Evolutionary conservation across 768 basidiomycete genomes (phyloP), one percentile per base, ranked within the genome.

Genomic region (Lactarius pseudohatsudake): DNA sequence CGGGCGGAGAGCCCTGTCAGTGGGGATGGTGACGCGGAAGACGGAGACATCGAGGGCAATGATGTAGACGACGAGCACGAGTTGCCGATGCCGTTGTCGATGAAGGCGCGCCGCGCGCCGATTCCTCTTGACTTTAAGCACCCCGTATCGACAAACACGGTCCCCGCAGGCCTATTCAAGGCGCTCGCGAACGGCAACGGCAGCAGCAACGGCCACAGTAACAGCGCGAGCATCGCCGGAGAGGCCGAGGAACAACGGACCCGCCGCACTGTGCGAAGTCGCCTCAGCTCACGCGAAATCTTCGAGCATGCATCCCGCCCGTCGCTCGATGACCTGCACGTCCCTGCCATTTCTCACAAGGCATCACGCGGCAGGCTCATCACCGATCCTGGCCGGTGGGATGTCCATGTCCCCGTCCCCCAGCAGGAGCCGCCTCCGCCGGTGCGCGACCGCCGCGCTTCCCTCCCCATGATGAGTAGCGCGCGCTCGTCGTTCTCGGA

Each of bases 161-260:
- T 93, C 10, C 92, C 92, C 22, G 92, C 92, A 40, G 91, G 91
- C 2, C 73, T 94, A 64, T 94, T 94, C 83, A 93, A 93, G 77
- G 89, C 90, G 13, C 80, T 92, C 59, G 86, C 83, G 32, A 83
- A 78, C 60, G 50, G 50, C 22, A 53, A 53, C 26, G 50, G 47
- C 54, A 36, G 59, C 9, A 38, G 43, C 11, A 72, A 69, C 64
- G 72, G 69, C 57, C 77, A 76, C 53, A 22, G 47, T 8, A 67
- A 22, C 15, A 56, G 1, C 58, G 20, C 47, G 15, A 58, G 22
- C 15, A 22, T 45, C 18, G 3, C 45, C 8, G n/a, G 32, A 43
- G 66, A 63, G 18, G 73, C 72, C 22, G 90, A 92, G 55, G 90
- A 90, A 68, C 82, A 89, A 67, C 82, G 87, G 54, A 87, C 88